Evolutionary conservation across 1,284 basidiomycete genomes (phyloP).

Genomic region (Wolfiporia cocos): DNA sequence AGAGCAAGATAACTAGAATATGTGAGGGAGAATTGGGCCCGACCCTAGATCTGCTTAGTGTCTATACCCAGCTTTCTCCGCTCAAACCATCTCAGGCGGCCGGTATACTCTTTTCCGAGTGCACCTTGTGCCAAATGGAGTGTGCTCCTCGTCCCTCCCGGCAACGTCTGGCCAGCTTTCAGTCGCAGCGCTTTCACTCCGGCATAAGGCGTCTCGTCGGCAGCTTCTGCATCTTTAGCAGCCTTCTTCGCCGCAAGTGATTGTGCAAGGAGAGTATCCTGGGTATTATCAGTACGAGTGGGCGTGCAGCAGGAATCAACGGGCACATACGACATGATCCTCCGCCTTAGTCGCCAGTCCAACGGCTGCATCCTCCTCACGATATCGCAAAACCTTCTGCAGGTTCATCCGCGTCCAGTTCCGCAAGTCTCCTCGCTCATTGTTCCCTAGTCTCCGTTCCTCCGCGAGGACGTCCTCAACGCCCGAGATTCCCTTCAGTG

Average conservation of each 20-base stretch:
- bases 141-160: constrained; percentile 26
- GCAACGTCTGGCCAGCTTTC: constrained; percentile 29
- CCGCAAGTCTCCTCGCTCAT: constrained; percentile 41
- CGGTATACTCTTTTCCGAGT: constrained; percentile 22
- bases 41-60: constrained; percentile 25
- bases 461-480: constrained; percentile 39
- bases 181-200: constrained; percentile 22
- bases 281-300: constrained; percentile 1
- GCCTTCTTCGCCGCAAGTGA: constrained; percentile 26
- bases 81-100: constrained; percentile 23
- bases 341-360: constrained; percentile 24
- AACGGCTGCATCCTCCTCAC: constrained; percentile 34
- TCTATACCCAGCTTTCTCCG: constrained; percentile 31
- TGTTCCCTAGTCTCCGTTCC: constrained; percentile 36
- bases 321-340: constrained; percentile 28
- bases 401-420: constrained; percentile 64
- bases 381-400: constrained; percentile 59
- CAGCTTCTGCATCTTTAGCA: constrained; percentile 17
- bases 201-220: constrained; percentile 11
- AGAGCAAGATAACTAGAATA: no score
- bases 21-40: no score
- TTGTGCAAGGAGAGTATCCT: constrained; percentile 31
- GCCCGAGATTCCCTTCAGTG: constrained; percentile 44
- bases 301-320: background rate
- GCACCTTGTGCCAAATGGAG: constrained; percentile 27